phyloP scores from a whole-genome alignment of 805 yeast species.

The Kregervanrija delftensis region DNA sequence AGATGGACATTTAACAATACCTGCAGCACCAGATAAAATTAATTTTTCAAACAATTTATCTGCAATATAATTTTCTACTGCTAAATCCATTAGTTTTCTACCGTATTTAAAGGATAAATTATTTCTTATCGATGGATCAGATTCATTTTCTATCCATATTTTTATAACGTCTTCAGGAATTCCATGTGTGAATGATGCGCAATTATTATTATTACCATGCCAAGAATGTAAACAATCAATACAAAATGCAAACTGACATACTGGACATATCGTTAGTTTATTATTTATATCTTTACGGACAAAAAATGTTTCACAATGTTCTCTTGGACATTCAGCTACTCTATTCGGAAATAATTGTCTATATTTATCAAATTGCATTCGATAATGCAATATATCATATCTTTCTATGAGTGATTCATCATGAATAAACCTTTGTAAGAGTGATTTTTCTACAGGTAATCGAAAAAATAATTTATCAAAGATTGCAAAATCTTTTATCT shows the following conservation, averaged over 20 bases:
- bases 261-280: conserved; percentile 39
- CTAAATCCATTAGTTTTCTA: conserved; percentile 31
- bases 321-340: conserved; percentile 45
- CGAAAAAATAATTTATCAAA: conserved; percentile 34
- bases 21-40: conserved; percentile 34
- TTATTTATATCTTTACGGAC: conserved; percentile 41
- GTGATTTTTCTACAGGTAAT: conserved; percentile 31
- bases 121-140: conserved; percentile 27
- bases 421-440: conserved; percentile 28
- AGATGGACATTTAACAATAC: conserved; percentile 44
- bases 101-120: conserved; percentile 36
- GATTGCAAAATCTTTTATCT: conserved; percentile 19
- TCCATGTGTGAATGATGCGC: conserved; percentile 30
- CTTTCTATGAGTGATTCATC: conserved; percentile 25
- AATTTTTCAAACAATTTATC: conserved; percentile 41
- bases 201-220: conserved; percentile 48
- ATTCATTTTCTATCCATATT: conserved; percentile 27
- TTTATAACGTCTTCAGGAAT: conserved; percentile 33
- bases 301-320: conserved; percentile 37
- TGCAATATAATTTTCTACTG: conserved; percentile 39
- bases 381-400: conserved; percentile 32
- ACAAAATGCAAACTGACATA: conserved; percentile 50
- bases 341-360: conserved; percentile 40
- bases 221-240: conserved; percentile 50
- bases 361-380: conserved; percentile 36